Conservation (phyloP, 208 protist species). For the Phytomonas francai region DNA sequence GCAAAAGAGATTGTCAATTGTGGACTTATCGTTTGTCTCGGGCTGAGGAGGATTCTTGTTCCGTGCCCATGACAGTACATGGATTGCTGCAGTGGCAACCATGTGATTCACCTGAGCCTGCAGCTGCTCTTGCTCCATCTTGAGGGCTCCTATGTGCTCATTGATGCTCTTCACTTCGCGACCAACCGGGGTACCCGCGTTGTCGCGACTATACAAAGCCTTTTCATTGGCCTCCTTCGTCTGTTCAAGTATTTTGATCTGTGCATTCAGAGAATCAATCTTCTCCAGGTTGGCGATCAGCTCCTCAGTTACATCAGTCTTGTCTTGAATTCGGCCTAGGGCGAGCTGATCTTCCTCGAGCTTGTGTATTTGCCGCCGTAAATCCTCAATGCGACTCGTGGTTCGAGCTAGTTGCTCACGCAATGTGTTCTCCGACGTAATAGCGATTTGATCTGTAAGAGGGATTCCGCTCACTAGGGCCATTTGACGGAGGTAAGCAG, state of each 20-base stretch:
- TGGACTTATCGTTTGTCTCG: slow-evolving; percentile 10
- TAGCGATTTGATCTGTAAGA: slow-evolving; percentile 5
- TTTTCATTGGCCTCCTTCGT: slow-evolving; percentile 32
- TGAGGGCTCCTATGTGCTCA: slow-evolving; percentile 35
- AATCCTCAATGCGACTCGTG: slow-evolving; percentile 35
- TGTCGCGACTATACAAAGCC: slow-evolving; percentile 15
- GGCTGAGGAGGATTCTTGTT: slow-evolving; percentile 66
- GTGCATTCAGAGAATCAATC: slow-evolving; percentile 34
- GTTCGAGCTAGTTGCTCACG: slow-evolving; percentile 47
- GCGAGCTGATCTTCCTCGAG: slow-evolving; percentile 52
- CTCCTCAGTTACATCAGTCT: slow-evolving; percentile 48
- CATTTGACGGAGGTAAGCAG: slow-evolving; percentile 73
- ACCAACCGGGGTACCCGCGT: slow-evolving; percentile 28
- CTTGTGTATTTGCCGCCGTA: slow-evolving; percentile 30
- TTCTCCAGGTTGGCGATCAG: slow-evolving; percentile 48
- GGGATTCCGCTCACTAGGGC: slow-evolving; percentile 43
- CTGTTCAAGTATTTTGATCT: slow-evolving; percentile 44
- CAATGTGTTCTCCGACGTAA: slow-evolving; percentile 6
- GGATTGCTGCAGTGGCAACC: slow-evolving; percentile 34
- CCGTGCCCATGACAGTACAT: slow-evolving; percentile 74
- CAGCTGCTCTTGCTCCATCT: slow-evolving; percentile 53
- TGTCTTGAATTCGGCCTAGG: slow-evolving; percentile 44
- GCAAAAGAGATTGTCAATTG: slow-evolving; percentile 46
- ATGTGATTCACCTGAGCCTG: slow-evolving; percentile 55
- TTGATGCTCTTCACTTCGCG: slow-evolving; percentile 52